These are phyloP conservation scores for Vitis hybrid DNA, from an alignment of 177 flowering plant genomes.

Conservation along the genomic window DNA sequence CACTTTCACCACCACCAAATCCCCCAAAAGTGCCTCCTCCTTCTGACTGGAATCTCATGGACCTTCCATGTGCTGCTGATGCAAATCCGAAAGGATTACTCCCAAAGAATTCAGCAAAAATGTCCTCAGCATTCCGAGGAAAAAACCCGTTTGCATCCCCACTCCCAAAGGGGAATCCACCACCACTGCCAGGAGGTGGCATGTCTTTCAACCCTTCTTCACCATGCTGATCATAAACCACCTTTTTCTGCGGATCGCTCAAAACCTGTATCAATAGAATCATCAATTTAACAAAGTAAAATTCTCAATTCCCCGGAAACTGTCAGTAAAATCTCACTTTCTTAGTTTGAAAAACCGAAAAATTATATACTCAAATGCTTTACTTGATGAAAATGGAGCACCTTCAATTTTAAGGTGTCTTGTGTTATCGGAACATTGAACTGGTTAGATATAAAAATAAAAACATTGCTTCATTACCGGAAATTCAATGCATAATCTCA, in stretches of 20 bases:
- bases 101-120: constrained; percentile 78
- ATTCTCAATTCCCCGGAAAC: neutral
- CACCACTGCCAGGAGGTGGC: constrained; percentile 51
- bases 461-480: no score
- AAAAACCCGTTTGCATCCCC: constrained; percentile 41
- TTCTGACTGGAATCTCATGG: constrained; percentile 47
- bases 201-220: constrained; percentile 70
- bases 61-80: constrained; percentile 46
- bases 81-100: constrained; percentile 65
- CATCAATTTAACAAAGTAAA: constrained; percentile 1
- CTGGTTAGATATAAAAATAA: no score
- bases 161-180: constrained; percentile 30
- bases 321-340: no score
- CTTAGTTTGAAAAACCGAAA: no score
- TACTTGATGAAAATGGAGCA: no score
- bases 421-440: no score
- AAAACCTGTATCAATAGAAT: constrained; percentile 43
- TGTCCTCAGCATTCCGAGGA: constrained; percentile 76
- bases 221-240: constrained; percentile 65
- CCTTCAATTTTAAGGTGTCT: no score
- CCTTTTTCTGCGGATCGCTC: constrained; percentile 67
- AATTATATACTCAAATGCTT: no score
- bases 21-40: constrained; percentile 43
- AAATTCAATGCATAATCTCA: no score
- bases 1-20: constrained; percentile 32